A percentile compares a stretch with the other conserved stretches of the same genome.
Evolutionary conservation across 2,329 filamentous ascomycete genomes (phyloP).

Genomic region (Calonectria henricotiae): DNA sequence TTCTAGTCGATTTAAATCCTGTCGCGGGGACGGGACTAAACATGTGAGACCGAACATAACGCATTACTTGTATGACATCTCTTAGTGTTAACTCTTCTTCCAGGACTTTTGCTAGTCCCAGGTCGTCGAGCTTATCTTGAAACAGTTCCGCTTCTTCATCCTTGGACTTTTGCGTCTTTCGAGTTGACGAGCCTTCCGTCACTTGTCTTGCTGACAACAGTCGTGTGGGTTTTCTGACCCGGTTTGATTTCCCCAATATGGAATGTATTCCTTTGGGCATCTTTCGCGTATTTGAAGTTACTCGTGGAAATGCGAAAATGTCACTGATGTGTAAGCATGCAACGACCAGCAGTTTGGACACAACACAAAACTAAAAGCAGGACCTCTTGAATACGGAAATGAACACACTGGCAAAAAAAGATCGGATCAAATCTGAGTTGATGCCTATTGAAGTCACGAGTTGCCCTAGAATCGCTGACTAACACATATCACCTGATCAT

Average conservation of each 20-base stretch:
- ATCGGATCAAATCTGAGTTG: slow-evolving; percentile 9
- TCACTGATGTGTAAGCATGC: too few species aligned
- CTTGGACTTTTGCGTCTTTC: slow-evolving; percentile 48
- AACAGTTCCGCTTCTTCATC: slow-evolving; percentile 55
- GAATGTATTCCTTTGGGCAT: slow-evolving; percentile 58
- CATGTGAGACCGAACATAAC: slow-evolving; percentile 74
- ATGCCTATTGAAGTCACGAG: slow-evolving; percentile 21
- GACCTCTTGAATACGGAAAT: too few species aligned
- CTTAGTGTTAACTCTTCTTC: slow-evolving; percentile 71
- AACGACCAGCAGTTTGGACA: too few species aligned
- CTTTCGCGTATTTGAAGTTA: slow-evolving; percentile 27
- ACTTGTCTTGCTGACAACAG: slow-evolving; percentile 38
- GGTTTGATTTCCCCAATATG: slow-evolving; percentile 59
- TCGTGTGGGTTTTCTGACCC: slow-evolving; percentile 56
- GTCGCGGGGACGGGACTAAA: slow-evolving; percentile 76
- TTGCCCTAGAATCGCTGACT: slow-evolving; percentile 40
- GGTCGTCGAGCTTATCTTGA: slow-evolving; percentile 71
- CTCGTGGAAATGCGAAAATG: not conserved
- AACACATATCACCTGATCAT: slow-evolving; percentile 25
- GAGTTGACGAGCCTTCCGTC: slow-evolving; percentile 48
- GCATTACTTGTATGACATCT: slow-evolving; percentile 77
- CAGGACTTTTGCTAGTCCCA: slow-evolving; percentile 71
- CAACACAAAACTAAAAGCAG: too few species aligned
- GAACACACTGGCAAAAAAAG: not conserved
- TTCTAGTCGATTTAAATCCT: slow-evolving; percentile 77